Base-by-base conservation (phyloP, 2,329 filamentous ascomycete species). In the Trichoderma koningii region DNA sequence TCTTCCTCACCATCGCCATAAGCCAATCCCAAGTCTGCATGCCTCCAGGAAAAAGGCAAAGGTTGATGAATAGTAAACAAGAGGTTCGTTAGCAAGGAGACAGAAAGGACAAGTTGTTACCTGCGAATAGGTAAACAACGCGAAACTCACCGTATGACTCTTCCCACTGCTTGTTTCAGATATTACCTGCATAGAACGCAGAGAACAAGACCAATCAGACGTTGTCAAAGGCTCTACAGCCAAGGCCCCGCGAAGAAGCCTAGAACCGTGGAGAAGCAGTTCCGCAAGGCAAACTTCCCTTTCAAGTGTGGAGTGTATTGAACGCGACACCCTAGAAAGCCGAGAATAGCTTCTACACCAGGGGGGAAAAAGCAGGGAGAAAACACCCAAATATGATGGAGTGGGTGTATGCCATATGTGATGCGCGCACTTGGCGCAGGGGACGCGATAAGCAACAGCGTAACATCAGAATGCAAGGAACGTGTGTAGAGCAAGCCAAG, bases 161-260 rank as follows among this genome's bases (percentile, higher is more conserved):
- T 28, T 50, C 45, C 50, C 4, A 26, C 34, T 42, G 14, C 17
- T 19, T n/a, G 50, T 15, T 34, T 52, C 17, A 34, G 21, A 34
- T 52, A 62, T 62, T 45, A 44, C 59, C 28, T 53, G 48, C 59
- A 62, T 52, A 17, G 30, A 34, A 12, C 30, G 9, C 3, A 26
- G 34, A 34, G 26, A 21, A 28, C 21, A 38, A 34, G 38, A 34
- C 62, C 62, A 64, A 64, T 64, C 52, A 64, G 28, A 30, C 17
- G 44, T 3, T 7, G 21, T 7, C 38, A 28, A 45, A 52, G 10
- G n/a, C n/a, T n/a, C 23, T 53, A 62, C 30, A 61, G 57, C 23
- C 59, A 62, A 38, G 41, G 23, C n/a, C 4, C 7, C 21, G 14
- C 7, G 30, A 34, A 53, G 48, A 52, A 62, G 59, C 48, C 59